Base-by-base conservation (phyloP, 1,284 basidiomycete genomes). In the Sphagnurus paluster region DNA sequence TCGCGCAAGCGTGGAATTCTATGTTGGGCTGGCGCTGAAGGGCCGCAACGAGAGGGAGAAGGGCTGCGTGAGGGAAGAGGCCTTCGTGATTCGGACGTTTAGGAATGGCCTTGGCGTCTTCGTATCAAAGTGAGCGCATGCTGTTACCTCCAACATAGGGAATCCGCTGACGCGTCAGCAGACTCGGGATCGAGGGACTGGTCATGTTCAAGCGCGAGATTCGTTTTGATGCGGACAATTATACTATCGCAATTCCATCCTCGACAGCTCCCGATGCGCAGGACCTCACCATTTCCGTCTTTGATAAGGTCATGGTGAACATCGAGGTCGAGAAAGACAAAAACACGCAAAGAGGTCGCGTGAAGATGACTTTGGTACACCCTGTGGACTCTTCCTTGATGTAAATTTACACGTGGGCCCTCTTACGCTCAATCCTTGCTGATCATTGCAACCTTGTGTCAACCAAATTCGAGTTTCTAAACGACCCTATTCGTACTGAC, bases 21-120 rank as follows among this genome's bases (percentile, higher is more conserved):
- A 97, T 61, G 95, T 99, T 36, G 94, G 95, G 0, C 71, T 99
- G 10, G 93, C 93, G 1, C 74, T 99, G 53, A 93, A 93, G 58
- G 80, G 78, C 0, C 75, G 88, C 6, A 81, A 80, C 46, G 75
- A 77, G 66, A 69, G 50, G 33, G 52, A 47, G 37, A 54, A 50
- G 34, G 73, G 59, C n/a, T 68, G 64, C 36, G 84, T 87, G 7
- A 68, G 67, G 3, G 93, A 96, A 60, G 92, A 97, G 28, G 96
- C 96, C 1, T 99, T 94, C 62, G 93, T 99, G 17, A 97, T 99
- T 54, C 75, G 95, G 44, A 87, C 90, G 1, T 99, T 99, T 70
- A 78, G 90, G 52, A 99, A 99, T 66, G 97, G 97, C 0, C 66
- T 99, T 7, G 90, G 93, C 7, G 96, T 99, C 11, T 99, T 97